Evolutionary conservation across 2,329 filamentous ascomycete genomes (phyloP), one percentile per base, ranked within the genome.

Genomic region (Aspergillus spinulosporus): DNA sequence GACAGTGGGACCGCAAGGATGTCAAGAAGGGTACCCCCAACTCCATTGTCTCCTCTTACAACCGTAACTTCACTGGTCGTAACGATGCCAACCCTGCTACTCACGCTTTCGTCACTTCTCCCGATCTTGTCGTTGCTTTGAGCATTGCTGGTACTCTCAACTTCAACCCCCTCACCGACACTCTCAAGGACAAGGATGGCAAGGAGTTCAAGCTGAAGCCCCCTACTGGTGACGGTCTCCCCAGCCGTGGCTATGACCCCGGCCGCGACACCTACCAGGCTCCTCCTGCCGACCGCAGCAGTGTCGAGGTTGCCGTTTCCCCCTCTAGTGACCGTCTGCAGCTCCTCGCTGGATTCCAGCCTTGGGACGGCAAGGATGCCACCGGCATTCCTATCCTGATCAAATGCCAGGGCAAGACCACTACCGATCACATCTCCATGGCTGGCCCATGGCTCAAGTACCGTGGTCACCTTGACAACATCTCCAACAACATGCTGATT

Each of bases 401-500:
- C 84, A 99, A 99, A 87, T 84, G 88, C 63, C 78, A 94, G 78
- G 93, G 93, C 77, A 97, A 97, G 87, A 96, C 92, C 64, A 97
- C 92, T 63, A 96, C 92, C 62, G 92, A 96, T 74, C 92, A 96
- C 81, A 96, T 96, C 79, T 96, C 92, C 61, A 95, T 96, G 90
- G 92, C 92, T 66, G 92, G 92, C 65, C 92, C 92, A 61, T 96
- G 92, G 92, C 83, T 97, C 76, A 97, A 97, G 84, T 97, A 97
- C 86, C 91, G 93, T 84, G 93, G 93, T 62, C 93, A 97, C 76
- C 84, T 97, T 71, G 93, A 97, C 86, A 97, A 97, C 85, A 97
- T 97, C 81, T 97, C 92, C 74, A 97, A 97, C 87, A 97, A 97
- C 85, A 96, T 97, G 91, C 80, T 97, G 76, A 97, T 97, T 68